These are phyloP conservation scores for Cladosporium sp. DNA, from an alignment of 2,329 filamentous ascomycete genomes.

Conservation along the genomic window DNA sequence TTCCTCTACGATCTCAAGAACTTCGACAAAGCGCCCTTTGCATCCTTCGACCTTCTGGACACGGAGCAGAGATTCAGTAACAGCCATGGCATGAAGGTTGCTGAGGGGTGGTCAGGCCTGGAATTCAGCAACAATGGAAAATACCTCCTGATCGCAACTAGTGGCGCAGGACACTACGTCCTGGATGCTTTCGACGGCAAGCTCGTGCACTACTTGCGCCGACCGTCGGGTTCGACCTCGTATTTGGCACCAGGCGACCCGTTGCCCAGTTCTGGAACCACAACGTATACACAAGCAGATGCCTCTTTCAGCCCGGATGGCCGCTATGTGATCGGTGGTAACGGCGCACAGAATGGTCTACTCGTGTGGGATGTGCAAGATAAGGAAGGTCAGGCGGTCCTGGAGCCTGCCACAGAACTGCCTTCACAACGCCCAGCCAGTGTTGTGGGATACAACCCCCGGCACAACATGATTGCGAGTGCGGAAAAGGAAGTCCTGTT, in stretches of 20 bases:
- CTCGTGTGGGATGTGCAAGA: constrained; percentile 79
- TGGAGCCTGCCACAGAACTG: constrained; percentile 61
- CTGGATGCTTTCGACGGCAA: constrained; percentile 88
- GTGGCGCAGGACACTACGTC: constrained; percentile 78
- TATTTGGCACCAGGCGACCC: constrained; percentile 38
- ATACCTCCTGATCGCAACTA: constrained; percentile 76
- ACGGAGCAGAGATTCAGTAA: constrained; percentile 53
- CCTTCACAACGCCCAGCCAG: constrained; percentile 64
- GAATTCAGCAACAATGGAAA: constrained; percentile 98
- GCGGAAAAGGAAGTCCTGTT: constrained; percentile 71
- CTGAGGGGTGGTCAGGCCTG: constrained; percentile 74
- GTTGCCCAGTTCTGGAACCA: constrained; percentile 49
- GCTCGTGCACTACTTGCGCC: constrained; percentile 42
- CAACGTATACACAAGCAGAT: constrained; percentile 59
- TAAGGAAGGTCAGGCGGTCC: constrained; percentile 51
- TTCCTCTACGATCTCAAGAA: constrained; percentile 91
- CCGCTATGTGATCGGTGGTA: constrained; percentile 81
- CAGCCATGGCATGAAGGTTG: constrained; percentile 46
- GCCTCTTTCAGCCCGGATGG: constrained; percentile 88
- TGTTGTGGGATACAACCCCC: constrained; percentile 81
- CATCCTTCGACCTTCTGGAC: constrained; percentile 73
- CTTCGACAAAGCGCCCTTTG: constrained; percentile 87
- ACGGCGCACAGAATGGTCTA: constrained; percentile 59
- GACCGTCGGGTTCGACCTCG: constrained; percentile 23
- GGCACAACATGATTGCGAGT: constrained; percentile 86